Conservation (phyloP, 208 protist species). For the Herpetomonas tarakana region DNA sequence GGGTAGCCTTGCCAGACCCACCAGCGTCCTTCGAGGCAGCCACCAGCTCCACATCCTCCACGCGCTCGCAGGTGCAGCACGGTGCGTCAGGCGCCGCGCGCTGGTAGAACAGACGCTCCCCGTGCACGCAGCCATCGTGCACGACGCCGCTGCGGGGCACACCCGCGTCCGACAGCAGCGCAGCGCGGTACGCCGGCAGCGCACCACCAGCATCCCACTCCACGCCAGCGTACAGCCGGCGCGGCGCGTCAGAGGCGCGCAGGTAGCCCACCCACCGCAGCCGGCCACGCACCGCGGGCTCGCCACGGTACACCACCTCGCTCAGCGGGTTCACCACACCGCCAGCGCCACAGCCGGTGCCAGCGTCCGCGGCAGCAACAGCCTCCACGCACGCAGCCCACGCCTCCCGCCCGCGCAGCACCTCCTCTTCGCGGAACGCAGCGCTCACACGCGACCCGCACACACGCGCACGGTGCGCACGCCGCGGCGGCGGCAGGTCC, state of each 20-base stretch:
- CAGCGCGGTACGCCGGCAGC: slow-evolving; percentile 11
- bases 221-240: slow-evolving; percentile 46
- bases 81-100: slow-evolving; percentile 6
- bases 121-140: slow-evolving; percentile 37
- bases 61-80: slow-evolving; percentile 45
- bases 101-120: slow-evolving; percentile 53
- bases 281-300: slow-evolving; percentile 25
- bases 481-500: slow-evolving; percentile 23
- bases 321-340: slow-evolving; percentile 12
- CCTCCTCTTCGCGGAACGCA: slow-evolving; percentile 20
- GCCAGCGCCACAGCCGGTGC: slow-evolving; percentile 15
- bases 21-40: slow-evolving; percentile 7
- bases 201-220: slow-evolving; percentile 40
- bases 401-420: slow-evolving; percentile 20
- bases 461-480: slow-evolving; percentile 11
- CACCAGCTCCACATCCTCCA: slow-evolving; percentile 32
- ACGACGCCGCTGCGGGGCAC: slow-evolving; percentile 16
- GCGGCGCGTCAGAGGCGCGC: slow-evolving; percentile 30
- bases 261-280: slow-evolving; percentile 60
- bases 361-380: slow-evolving; percentile 1
- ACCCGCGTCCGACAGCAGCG: not conserved
- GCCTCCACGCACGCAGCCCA: slow-evolving; percentile 25
- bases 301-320: slow-evolving; percentile 25
- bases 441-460: slow-evolving; percentile 36
- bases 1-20: not conserved